Base-by-base conservation (phyloP, 495 filamentous ascomycete species). In the Daldinia vernicosa region DNA sequence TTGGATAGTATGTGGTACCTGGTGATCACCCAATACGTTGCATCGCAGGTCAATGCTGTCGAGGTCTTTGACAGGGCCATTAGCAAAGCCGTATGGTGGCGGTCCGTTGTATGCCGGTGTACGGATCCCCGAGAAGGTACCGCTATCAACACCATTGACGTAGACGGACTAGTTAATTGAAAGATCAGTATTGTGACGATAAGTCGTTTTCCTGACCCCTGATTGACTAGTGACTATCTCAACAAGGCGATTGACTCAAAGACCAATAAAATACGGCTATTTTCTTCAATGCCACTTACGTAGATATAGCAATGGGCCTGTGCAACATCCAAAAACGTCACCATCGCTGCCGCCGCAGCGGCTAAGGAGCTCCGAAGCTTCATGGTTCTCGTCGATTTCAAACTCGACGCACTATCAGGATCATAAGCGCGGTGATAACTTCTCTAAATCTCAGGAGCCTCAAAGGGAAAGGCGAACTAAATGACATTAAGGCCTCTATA, bases 101-200 rank as follows among this genome's bases (percentile, higher is more conserved):
- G 76, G 74, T 14, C 75, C 77, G 28, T 80, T 81, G 66, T 78
- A 81, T 15, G 80, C 80, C 1, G 81, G 81, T 2, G 75, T 77
- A 7, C 81, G 78, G 30, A 84, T 79, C 14, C 74, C 79, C 40
- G 74, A 70, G 63, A 78, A 79, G 22, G 75, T 77, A 19, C 83
- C 82, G 62, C 80, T 80, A 60, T 83, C 80, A 2, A 80, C 79
- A 67, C 79, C 83, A 54, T 85, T 84, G 39, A 84, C 79, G 30
- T 68, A 82, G 24, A 47, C 43, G 8, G 43, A 47, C 43, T 47
- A 47, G 19, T 9, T 2, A 47, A 24, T 7, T 22, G 4, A 24
- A 45, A 9, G 1, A 45, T 45, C 8, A 45, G 40, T 9, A 45
- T 19, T 4, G 0, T 45, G 15, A 19, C n/a, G 17, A 8, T 45